A percentile compares a stretch with the other conserved stretches of the same genome.
phyloP scores from a whole-genome alignment of 2,329 filamentous ascomycete genomes.

The Thelonectria rubi region DNA sequence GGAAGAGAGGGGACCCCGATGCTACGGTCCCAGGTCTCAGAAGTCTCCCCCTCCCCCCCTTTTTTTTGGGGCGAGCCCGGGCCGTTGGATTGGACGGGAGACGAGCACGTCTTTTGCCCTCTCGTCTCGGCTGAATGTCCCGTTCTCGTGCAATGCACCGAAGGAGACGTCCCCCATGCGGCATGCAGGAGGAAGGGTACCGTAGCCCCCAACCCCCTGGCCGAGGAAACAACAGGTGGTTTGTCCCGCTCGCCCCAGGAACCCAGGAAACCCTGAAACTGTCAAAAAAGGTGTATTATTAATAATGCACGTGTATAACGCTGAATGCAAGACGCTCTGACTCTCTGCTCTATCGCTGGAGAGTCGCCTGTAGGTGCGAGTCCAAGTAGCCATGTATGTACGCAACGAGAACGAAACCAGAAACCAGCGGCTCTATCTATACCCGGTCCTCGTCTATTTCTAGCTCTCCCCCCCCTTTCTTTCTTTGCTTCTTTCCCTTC shows the following conservation, averaged over 20 bases:
- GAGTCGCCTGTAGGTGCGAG: neutral
- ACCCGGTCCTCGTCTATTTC: slow-evolving; percentile 1
- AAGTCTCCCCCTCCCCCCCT: neutral
- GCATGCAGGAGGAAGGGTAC: slow-evolving; percentile 36
- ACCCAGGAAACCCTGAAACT: no score
- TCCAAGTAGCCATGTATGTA: neutral
- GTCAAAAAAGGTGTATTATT: no score
- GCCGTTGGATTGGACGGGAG: slow-evolving; percentile 30
- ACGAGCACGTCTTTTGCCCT: no score
- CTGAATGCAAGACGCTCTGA: neutral
- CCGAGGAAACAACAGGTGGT: no score
- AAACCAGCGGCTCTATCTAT: slow-evolving; percentile 18
- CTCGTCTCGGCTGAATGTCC: slow-evolving; percentile 26
- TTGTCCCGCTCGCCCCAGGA: no score
- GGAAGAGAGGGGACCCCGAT: slow-evolving; percentile 14
- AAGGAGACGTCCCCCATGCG: slow-evolving; percentile 25
- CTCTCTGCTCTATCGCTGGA: slow-evolving; percentile 4
- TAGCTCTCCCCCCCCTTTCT: neutral
- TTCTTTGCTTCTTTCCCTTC: slow-evolving; percentile 5
- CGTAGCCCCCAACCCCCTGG: neutral
- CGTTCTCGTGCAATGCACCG: slow-evolving; percentile 18
- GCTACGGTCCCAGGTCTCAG: slow-evolving; percentile 25
- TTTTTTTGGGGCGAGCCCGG: slow-evolving; percentile 28
- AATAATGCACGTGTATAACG: slow-evolving; percentile 9
- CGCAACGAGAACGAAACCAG: neutral